Evolutionary conservation across 371 early-diverging fungal genomes (phyloP).

Genomic region (Apophysomyces variabilis): DNA sequence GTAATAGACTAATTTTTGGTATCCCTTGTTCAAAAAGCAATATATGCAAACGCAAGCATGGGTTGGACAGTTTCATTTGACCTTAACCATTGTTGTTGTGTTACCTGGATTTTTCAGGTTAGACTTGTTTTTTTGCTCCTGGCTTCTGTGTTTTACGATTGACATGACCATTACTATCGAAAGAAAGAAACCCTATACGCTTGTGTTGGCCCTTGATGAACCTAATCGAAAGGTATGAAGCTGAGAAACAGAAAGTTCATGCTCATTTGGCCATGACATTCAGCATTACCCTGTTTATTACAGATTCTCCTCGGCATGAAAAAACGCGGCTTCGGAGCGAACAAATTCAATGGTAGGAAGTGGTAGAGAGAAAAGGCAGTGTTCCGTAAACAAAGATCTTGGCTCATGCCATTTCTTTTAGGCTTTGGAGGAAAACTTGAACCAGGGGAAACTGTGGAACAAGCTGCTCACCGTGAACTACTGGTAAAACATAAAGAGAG

Average conservation of each 20-base stretch:
- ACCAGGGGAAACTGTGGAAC: slow-evolving; percentile 61
- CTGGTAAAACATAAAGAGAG: slow-evolving; percentile 29
- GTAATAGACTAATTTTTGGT: too few species aligned
- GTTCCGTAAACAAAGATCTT: too few species aligned
- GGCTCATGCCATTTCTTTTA: too few species aligned
- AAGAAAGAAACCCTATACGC: slow-evolving; percentile 37
- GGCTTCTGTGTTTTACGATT: background rate
- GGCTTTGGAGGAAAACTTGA: slow-evolving; percentile 80
- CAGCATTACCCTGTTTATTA: too few species aligned
- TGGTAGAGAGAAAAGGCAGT: too few species aligned
- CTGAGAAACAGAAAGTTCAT: too few species aligned
- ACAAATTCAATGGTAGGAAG: slow-evolving; percentile 65
- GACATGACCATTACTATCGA: slow-evolving; percentile 15
- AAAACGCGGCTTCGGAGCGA: slow-evolving; percentile 75
- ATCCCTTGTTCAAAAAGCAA: too few species aligned
- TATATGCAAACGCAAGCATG: too few species aligned
- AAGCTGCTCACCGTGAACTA: slow-evolving; percentile 71
- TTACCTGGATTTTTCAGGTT: background rate
- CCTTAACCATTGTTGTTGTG: too few species aligned
- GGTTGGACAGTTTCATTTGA: too few species aligned
- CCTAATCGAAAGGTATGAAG: slow-evolving; percentile 27
- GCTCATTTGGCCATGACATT: background rate
- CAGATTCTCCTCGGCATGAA: slow-evolving; percentile 74
- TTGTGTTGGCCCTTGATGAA: slow-evolving; percentile 35
- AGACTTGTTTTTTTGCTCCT: background rate